Percentiles rank a stretch among this genome's conserved stretches.
Evolutionary conservation across 345 rosid genomes (phyloP).

Genomic region (Populus nigra): DNA sequence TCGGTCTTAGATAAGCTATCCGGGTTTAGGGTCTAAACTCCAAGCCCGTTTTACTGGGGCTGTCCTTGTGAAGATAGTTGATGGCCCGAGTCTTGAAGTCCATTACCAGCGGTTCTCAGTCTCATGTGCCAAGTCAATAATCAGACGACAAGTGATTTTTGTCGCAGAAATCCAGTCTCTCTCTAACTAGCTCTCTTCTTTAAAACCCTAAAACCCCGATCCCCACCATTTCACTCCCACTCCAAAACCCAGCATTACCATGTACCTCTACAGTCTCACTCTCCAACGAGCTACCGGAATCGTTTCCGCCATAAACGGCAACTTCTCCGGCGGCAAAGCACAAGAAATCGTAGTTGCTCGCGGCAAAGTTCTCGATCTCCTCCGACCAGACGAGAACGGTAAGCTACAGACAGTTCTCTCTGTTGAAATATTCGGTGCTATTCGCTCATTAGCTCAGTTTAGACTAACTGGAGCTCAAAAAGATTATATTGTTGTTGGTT

Average conservation of each 20-base stretch:
- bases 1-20: too few species aligned
- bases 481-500: conserved; percentile 92
- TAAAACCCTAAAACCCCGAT: conserved; percentile 13
- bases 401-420: conserved; percentile 87
- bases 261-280: conserved; percentile 93
- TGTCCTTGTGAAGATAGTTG: neutral
- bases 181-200: neutral
- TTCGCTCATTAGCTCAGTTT: conserved; percentile 84
- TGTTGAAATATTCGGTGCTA: conserved; percentile 87
- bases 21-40: too few species aligned
- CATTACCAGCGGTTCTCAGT: neutral
- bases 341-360: conserved; percentile 96
- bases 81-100: neutral
- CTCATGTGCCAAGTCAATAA: neutral
- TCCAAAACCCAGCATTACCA: conserved; percentile 23
- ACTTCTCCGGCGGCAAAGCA: conserved; percentile 84
- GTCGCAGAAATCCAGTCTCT: neutral
- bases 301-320: conserved; percentile 80
- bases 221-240: neutral
- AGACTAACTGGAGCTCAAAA: conserved; percentile 88
- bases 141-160: neutral
- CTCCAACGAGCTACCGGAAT: conserved; percentile 94
- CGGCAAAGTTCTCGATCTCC: conserved; percentile 89
- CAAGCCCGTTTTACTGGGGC: too few species aligned
- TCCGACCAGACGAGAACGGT: conserved; percentile 87